Conservation (phyloP, 1,284 basidiomycete species). For the Puccinia novopanici region DNA sequence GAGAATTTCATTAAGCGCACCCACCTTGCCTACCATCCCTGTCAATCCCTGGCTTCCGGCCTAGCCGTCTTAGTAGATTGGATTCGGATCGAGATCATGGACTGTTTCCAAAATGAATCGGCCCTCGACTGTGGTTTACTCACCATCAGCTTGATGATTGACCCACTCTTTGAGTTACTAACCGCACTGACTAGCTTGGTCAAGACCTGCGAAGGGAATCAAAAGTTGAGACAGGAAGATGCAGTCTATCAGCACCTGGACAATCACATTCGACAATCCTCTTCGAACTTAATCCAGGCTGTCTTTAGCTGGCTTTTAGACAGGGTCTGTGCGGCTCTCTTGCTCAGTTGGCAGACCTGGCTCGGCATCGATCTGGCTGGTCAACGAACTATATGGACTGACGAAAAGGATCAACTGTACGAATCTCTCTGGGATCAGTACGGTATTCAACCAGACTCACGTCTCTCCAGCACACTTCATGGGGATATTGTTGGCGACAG, state of each 20-base stretch:
- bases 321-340: conserved; percentile 22
- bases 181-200: conserved; percentile 11
- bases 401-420: conserved; percentile 41
- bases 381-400: conserved; percentile 21
- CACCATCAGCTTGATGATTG: conserved; percentile 6
- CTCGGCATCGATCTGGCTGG: conserved; percentile 32
- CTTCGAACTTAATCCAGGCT: conserved; percentile 31
- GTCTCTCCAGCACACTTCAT: background rate
- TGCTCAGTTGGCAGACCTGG: conserved; percentile 48
- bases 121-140: conserved; percentile 8
- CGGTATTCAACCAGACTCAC: conserved; percentile 29
- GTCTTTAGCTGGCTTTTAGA: conserved; percentile 45
- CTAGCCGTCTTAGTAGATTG: conserved; percentile 23
- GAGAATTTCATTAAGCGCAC: conserved; percentile 33
- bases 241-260: conserved; percentile 28
- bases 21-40: conserved; percentile 18
- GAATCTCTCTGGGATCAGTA: conserved; percentile 25
- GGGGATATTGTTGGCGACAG: background rate
- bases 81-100: conserved; percentile 30
- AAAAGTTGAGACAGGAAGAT: conserved; percentile 7
- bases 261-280: background rate
- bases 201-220: background rate
- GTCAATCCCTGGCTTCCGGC: conserved; percentile 10
- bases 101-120: conserved; percentile 22
- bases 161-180: conserved; percentile 15